These are phyloP conservation scores for Melampsora americana DNA, from an alignment of 1,284 basidiomycete species.

Conservation along the genomic window DNA sequence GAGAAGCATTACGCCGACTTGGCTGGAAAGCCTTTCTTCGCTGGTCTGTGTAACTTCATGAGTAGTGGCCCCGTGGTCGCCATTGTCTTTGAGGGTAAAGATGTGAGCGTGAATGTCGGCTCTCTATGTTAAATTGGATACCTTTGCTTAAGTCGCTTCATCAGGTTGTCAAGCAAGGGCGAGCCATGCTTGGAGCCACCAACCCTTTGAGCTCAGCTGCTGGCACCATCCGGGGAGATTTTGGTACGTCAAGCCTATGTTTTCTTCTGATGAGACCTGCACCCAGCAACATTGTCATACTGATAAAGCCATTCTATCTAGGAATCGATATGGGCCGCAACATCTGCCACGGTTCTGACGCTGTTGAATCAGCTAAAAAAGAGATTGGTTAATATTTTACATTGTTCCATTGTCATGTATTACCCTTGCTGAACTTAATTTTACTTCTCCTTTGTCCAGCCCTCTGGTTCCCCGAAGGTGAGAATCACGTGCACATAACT, in stretches of 20 bases:
- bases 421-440: background rate
- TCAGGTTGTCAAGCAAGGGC: constrained; percentile 73
- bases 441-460: constrained; percentile 65
- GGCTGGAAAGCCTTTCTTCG: constrained; percentile 86
- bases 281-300: constrained; percentile 54
- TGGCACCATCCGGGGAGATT: constrained; percentile 59
- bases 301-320: constrained; percentile 87
- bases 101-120: constrained; percentile 44
- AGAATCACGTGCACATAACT: constrained; percentile 1
- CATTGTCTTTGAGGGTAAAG: constrained; percentile 96
- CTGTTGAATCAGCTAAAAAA: constrained; percentile 53
- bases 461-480: constrained; percentile 63
- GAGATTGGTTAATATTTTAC: constrained; percentile 63
- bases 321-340: constrained; percentile 61
- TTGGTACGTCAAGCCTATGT: constrained; percentile 25
- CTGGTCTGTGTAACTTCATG: constrained; percentile 83
- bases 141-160: background rate
- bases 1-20: constrained; percentile 93
- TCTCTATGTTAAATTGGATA: constrained; percentile 42
- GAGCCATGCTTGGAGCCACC: constrained; percentile 74
- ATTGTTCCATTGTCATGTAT: constrained; percentile 45
- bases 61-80: constrained; percentile 88
- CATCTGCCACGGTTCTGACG: constrained; percentile 90
- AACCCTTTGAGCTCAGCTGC: constrained; percentile 88
- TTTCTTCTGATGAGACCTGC: constrained; percentile 43